Evolutionary conservation across 2,329 filamentous ascomycete genomes (phyloP).

Genomic region (Colletotrichum spinosum): DNA sequence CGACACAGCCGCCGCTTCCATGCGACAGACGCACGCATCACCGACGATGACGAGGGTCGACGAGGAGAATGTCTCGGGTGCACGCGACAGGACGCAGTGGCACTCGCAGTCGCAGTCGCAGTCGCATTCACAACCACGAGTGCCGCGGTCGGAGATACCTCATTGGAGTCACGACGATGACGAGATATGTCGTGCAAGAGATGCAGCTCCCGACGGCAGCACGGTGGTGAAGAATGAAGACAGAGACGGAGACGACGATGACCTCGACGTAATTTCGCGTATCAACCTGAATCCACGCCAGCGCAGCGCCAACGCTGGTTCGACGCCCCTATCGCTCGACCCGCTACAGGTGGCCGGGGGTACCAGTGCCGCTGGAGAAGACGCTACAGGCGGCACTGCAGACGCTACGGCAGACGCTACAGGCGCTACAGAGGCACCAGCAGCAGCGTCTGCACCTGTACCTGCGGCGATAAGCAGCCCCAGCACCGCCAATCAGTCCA

Average conservation of each 20-base stretch:
- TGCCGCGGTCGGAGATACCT: not conserved
- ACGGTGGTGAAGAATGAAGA: not conserved
- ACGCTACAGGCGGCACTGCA: not conserved
- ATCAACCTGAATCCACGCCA: constrained; percentile 27
- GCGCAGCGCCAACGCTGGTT: constrained; percentile 22
- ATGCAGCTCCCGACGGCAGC: not conserved
- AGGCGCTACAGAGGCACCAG: not conserved
- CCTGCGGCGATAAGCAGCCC: not conserved
- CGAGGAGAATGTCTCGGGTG: constrained; percentile 33
- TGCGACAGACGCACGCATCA: constrained; percentile 15
- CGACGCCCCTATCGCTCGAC: constrained; percentile 37
- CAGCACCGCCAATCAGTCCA: constrained; percentile 2
- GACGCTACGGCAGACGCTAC: not conserved
- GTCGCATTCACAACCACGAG: not conserved
- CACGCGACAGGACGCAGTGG: constrained; percentile 22
- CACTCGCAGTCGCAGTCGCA: constrained; percentile 1
- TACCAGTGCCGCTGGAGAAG: constrained; percentile 22
- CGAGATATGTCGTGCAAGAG: not conserved
- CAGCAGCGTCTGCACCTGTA: not conserved
- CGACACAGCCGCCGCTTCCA: not conserved
- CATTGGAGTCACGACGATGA: not conserved
- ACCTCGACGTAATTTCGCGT: constrained; percentile 22
- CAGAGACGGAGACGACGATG: not conserved
- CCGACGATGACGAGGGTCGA: not conserved
- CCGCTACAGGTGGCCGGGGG: constrained; percentile 30